Percentiles rank a stretch among this genome's conserved stretches.
These are phyloP conservation scores for Penicillium manginii DNA, from an alignment of 495 filamentous ascomycete species.

Conservation along the genomic window DNA sequence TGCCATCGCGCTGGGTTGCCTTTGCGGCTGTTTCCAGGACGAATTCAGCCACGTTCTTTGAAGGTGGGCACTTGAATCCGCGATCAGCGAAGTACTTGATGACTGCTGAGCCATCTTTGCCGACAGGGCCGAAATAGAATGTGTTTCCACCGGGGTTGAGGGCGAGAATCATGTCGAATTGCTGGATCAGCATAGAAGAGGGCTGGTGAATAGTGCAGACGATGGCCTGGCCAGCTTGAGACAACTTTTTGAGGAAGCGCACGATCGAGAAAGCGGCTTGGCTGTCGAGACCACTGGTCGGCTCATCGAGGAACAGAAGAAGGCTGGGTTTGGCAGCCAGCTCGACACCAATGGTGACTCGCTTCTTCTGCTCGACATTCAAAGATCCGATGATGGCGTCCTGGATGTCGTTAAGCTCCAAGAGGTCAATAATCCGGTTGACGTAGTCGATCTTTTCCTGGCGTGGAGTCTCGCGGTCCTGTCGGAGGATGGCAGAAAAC, in stretches of 20 bases:
- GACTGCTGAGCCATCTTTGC: constrained; percentile 62
- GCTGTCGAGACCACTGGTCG: constrained; percentile 81
- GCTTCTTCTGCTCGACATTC: constrained; percentile 71
- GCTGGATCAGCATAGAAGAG: constrained; percentile 68
- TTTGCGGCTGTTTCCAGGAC: constrained; percentile 81
- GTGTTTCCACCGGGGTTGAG: constrained; percentile 71
- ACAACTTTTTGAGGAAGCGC: constrained; percentile 81
- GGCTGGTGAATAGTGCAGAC: constrained; percentile 86
- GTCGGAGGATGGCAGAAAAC: constrained; percentile 68
- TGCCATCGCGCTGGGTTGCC: constrained; percentile 51
- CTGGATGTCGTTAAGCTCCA: constrained; percentile 59
- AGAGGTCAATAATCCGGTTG: constrained; percentile 61
- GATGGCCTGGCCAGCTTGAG: constrained; percentile 73
- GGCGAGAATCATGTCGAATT: constrained; percentile 77
- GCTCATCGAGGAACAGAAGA: constrained; percentile 82
- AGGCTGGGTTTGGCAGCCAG: constrained; percentile 83
- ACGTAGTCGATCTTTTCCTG: constrained; percentile 64
- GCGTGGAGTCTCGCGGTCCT: constrained; percentile 52
- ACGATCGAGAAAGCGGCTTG: constrained; percentile 85
- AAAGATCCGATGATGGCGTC: constrained; percentile 58
- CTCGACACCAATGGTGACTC: constrained; percentile 90
- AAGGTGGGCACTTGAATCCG: constrained; percentile 61
- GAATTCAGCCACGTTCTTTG: constrained; percentile 83
- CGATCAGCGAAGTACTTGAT: constrained; percentile 69
- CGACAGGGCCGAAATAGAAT: constrained; percentile 76